A percentile compares a stretch with the other conserved stretches of the same genome.
These are phyloP conservation scores for Akanthomyces uredinophilus DNA, from an alignment of 2,329 filamentous ascomycete species.

Conservation along the genomic window DNA sequence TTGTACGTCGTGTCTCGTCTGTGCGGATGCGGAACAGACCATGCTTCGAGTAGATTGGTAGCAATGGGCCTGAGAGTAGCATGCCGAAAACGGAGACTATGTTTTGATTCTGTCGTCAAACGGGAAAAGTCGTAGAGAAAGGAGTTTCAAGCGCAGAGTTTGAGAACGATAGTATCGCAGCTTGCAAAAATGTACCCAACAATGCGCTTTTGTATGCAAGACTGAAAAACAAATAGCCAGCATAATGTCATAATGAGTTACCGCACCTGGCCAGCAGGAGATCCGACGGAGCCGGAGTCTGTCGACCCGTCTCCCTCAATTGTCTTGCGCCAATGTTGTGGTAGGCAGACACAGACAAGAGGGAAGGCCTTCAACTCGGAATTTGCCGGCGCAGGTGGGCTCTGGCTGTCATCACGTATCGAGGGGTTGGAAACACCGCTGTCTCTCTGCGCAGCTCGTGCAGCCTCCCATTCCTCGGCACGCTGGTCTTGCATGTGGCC, in stretches of 20 bases:
- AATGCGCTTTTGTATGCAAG: conserved; percentile 11
- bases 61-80: background rate
- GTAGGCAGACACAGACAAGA: conserved; percentile 89
- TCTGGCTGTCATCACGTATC: conserved; percentile 53
- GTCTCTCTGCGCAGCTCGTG: conserved; percentile 74
- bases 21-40: background rate
- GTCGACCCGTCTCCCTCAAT: conserved; percentile 82
- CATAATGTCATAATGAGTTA: background rate
- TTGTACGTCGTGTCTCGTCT: conserved; percentile 9
- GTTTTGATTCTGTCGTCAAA: background rate
- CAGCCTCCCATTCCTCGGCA: conserved; percentile 83
- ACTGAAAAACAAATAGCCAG: background rate
- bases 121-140: background rate
- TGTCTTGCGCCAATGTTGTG: conserved; percentile 93
- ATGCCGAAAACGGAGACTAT: background rate
- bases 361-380: conserved; percentile 98
- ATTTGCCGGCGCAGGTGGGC: conserved; percentile 55
- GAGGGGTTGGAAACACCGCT: conserved; percentile 87
- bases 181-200: conserved; percentile 4
- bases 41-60: background rate
- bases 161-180: background rate
- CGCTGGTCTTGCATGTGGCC: conserved; percentile 76
- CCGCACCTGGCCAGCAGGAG: conserved; percentile 1
- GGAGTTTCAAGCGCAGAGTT: background rate
- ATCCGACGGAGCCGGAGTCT: conserved; percentile 49